A percentile compares a stretch with the other conserved stretches of the same genome.
phyloP scores from a whole-genome alignment of 2,329 filamentous ascomycete genomes.

The Venturia asperata region DNA sequence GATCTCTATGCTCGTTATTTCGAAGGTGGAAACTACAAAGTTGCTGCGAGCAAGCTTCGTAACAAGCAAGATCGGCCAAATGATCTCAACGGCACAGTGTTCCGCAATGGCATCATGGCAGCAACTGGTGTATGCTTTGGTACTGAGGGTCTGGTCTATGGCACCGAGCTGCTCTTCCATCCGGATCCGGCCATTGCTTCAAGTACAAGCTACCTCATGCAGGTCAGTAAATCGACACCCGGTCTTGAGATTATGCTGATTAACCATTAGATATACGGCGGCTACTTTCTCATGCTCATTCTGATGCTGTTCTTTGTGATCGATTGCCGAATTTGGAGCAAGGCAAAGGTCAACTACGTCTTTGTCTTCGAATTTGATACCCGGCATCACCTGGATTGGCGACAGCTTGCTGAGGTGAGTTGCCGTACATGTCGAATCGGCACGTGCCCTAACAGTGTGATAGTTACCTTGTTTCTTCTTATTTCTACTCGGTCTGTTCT shows the following conservation, averaged over 20 bases:
- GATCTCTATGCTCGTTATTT: constrained; percentile 94
- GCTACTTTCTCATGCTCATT: constrained; percentile 78
- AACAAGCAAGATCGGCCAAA: constrained; percentile 55
- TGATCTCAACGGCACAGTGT: constrained; percentile 53
- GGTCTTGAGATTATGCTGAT: background rate
- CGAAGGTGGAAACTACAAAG: constrained; percentile 84
- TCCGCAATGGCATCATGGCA: constrained; percentile 47
- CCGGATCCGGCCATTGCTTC: constrained; percentile 25
- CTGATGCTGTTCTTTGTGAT: constrained; percentile 79
- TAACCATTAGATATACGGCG: constrained; percentile 69
- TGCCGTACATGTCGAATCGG: constrained; percentile 35
- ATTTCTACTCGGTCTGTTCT: constrained; percentile 65
- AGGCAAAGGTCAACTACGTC: constrained; percentile 84
- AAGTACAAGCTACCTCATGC: constrained; percentile 52
- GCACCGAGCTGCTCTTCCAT: constrained; percentile 27
- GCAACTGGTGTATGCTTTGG: constrained; percentile 39
- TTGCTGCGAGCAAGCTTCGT: constrained; percentile 80
- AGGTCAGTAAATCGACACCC: constrained; percentile 34
- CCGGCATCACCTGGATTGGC: constrained; percentile 80
- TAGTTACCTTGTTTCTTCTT: constrained; percentile 77
- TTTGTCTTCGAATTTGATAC: constrained; percentile 97
- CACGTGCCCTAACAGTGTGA: constrained; percentile 4
- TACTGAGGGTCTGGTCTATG: constrained; percentile 39
- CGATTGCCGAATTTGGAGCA: constrained; percentile 75
- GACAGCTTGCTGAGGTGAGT: constrained; percentile 67